Percentiles rank a stretch among this genome's conserved stretches.
Conservation (phyloP, 2,329 filamentous ascomycete species). For the Sarocladiaceae sp. region DNA sequence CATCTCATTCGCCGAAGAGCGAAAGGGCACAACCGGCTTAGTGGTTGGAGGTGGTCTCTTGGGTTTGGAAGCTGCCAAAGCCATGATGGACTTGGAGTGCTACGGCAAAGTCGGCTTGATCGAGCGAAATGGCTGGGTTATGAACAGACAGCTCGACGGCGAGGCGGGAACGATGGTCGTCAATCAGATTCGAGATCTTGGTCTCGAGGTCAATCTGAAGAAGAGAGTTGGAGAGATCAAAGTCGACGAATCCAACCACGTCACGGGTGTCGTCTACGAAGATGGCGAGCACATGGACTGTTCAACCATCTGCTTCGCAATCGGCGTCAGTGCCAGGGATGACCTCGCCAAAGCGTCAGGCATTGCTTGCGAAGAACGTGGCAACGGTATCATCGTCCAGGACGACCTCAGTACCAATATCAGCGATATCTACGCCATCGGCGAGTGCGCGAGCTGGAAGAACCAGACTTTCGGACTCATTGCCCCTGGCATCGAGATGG, state of each 20-base stretch:
- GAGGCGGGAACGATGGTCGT: conserved; percentile 80
- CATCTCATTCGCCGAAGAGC: conserved; percentile 63
- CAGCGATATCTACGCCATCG: conserved; percentile 77
- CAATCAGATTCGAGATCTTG: conserved; percentile 73
- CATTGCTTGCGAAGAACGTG: conserved; percentile 63
- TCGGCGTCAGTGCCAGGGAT: conserved; percentile 78
- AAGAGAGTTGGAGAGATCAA: conserved; percentile 71
- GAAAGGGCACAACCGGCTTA: conserved; percentile 64
- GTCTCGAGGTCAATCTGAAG: conserved; percentile 74
- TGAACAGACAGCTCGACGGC: conserved; percentile 76
- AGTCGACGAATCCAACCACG: conserved; percentile 61
- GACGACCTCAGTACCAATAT: conserved; percentile 65
- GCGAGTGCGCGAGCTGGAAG: conserved; percentile 88
- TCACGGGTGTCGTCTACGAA: conserved; percentile 73
- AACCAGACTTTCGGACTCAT: conserved; percentile 86
- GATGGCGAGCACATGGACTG: conserved; percentile 75
- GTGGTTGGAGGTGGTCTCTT: conserved; percentile 83
- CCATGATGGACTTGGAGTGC: conserved; percentile 79
- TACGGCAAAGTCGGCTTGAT: conserved; percentile 73
- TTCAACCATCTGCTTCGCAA: conserved; percentile 82
- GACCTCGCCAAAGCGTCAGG: conserved; percentile 67
- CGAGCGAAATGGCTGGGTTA: conserved; percentile 77
- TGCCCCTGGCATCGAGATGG: conserved; percentile 87
- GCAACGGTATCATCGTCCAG: conserved; percentile 72
- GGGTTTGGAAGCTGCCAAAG: conserved; percentile 84